These are phyloP conservation scores for Sporothrix sp. DNA, from an alignment of 2,329 filamentous ascomycete species.

Conservation along the genomic window DNA sequence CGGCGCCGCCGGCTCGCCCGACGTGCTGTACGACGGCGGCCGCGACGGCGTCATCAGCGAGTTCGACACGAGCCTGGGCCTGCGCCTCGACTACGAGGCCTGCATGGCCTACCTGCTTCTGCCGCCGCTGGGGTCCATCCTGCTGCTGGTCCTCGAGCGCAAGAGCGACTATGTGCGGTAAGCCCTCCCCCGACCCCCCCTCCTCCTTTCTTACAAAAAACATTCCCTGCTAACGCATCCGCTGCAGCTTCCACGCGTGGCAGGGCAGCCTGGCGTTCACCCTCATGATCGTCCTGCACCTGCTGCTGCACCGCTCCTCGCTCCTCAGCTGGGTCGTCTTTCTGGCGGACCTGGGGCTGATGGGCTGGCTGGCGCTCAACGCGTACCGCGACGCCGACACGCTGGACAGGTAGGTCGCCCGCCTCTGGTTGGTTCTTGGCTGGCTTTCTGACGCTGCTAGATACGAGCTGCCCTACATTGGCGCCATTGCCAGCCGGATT, in stretches of 20 bases:
- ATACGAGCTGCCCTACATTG: conserved; percentile 82
- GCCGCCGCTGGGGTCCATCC: conserved; percentile 75
- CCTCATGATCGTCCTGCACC: conserved; percentile 62
- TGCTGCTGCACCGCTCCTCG: conserved; percentile 76
- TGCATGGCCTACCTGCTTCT: conserved; percentile 77
- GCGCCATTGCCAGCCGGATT: conserved; percentile 74
- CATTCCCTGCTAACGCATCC: neutral
- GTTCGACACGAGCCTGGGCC: conserved; percentile 82
- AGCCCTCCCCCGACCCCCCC: conserved; percentile 18
- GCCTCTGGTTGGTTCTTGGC: neutral
- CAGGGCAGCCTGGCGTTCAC: conserved; percentile 80
- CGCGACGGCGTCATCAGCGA: conserved; percentile 56
- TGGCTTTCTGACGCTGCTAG: conserved; percentile 29
- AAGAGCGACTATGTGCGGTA: conserved; percentile 96
- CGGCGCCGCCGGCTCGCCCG: conserved; percentile 16
- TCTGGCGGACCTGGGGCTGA: conserved; percentile 62
- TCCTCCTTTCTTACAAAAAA: neutral
- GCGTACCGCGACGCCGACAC: conserved; percentile 77
- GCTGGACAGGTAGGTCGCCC: conserved; percentile 43
- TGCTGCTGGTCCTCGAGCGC: conserved; percentile 77
- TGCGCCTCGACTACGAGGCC: conserved; percentile 83
- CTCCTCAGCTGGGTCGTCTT: conserved; percentile 80
- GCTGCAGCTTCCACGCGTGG: conserved; percentile 82
- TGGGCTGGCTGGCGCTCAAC: conserved; percentile 64
- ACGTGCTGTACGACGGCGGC: conserved; percentile 30